Base-by-base conservation (phyloP, 352 stramenopile genomes). In the Phytophthora fragariaefolia region DNA sequence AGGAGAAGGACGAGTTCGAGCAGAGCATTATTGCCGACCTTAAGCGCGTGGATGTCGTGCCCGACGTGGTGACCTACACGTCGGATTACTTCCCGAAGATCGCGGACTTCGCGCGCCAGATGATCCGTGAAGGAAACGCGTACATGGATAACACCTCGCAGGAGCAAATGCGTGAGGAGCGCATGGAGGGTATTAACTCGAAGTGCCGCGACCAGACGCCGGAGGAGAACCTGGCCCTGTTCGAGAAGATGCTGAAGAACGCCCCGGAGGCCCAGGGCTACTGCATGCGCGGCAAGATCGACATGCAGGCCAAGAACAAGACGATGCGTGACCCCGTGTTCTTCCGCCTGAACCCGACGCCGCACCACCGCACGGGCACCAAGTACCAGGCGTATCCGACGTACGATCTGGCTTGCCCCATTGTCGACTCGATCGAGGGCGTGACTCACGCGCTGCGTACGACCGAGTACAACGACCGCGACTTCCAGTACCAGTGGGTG, bases 101-200 rank as follows among this genome's bases (percentile, higher is more conserved):
- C 78, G 82, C 93, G 20, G 83, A 97, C 64, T 96, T 97, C 63
- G 98, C 98, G 23, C 69, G 92, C 22, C 80, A 96, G 74, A 87
- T 99, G 83, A 98, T 99, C 63, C 74, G 86, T 32, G 92, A 99
- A 46, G 97, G 97, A 22, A 81, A 97, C 2, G 98, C 96, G 1
- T 99, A 99, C 85, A 99, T 99, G 97, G 98, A 99, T 80, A 98
- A 99, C 81, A 99, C 97, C 15, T 84, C 96, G n/a, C 96, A 99
- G 76, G 97, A 99, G 76, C 70, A 91, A 68, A 99, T 99, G 96
- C 92, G 85, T 59, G 90, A 97, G 55, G 97, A 99, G 79, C 91
- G 98, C 45, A 98, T 97, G 87, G 81, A 98, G 48, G 88, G 96
- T 40, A 87, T 93, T 36, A 80, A 98, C 27, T 98, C 91, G 7